Percentiles rank a stretch among this genome's conserved stretches.
phyloP scores from a whole-genome alignment of 305 asterid species.

The Withania somnifera region DNA sequence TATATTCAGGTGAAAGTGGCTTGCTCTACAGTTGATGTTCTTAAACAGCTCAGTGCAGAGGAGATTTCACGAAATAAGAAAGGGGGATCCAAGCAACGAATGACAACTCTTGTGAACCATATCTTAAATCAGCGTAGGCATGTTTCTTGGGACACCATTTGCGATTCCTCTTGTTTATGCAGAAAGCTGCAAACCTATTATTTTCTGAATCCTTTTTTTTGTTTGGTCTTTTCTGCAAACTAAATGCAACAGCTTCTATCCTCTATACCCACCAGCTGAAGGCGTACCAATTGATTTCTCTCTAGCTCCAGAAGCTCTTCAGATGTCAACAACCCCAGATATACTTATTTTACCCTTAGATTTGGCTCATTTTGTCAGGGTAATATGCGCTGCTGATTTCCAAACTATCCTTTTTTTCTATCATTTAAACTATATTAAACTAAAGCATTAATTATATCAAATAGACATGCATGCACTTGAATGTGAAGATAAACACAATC shows the following conservation, averaged over 20 bases:
- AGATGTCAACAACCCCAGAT: conserved; percentile 60
- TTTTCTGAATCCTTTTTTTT: neutral
- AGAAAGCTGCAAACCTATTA: neutral
- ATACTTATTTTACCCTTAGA: conserved; percentile 83
- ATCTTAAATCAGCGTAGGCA: conserved; percentile 69
- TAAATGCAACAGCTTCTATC: conserved; percentile 73
- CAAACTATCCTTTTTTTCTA: neutral
- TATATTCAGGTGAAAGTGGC: conserved; percentile 59
- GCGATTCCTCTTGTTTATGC: neutral
- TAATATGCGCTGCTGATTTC: conserved; percentile 6
- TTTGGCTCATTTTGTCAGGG: conserved; percentile 80
- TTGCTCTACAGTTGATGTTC: conserved; percentile 73
- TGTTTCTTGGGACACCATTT: conserved; percentile 9
- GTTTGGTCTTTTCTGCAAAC: neutral
- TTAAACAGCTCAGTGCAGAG: conserved; percentile 90
- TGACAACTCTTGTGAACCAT: conserved; percentile 81
- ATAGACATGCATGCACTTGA: neutral
- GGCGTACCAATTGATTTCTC: conserved; percentile 74
- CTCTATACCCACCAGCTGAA: conserved; percentile 90
- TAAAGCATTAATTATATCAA: neutral
- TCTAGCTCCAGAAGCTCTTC: conserved; percentile 67
- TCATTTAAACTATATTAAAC: neutral
- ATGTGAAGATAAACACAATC: neutral
- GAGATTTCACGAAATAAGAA: conserved; percentile 75
- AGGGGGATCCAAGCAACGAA: conserved; percentile 77